Percentiles rank a stretch among this genome's conserved stretches.
phyloP scores from a whole-genome alignment of 768 basidiomycete genomes.

The Mycena filopes region DNA sequence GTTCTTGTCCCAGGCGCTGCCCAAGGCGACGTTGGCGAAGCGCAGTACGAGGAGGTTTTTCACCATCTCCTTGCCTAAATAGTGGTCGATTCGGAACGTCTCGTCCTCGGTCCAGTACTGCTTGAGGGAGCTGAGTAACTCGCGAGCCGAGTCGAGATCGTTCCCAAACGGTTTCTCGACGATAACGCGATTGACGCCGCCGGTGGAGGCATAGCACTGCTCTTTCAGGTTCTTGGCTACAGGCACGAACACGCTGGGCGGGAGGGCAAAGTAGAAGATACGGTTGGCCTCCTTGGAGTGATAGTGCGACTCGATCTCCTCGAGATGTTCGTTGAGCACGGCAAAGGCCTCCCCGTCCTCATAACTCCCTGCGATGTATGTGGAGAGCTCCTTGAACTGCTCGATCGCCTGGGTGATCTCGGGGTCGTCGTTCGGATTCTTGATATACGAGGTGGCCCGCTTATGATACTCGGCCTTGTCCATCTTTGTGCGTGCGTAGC shows the following conservation, averaged over 20 bases:
- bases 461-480: constrained; percentile 84
- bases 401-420: constrained; percentile 71
- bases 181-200: constrained; percentile 89
- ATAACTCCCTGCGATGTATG: constrained; percentile 90
- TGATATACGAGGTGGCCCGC: constrained; percentile 87
- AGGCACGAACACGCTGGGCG: constrained; percentile 94
- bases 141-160: constrained; percentile 85
- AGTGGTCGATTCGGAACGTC: constrained; percentile 99
- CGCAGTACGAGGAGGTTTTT: constrained; percentile 97
- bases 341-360: constrained; percentile 86
- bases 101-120: constrained; percentile 94
- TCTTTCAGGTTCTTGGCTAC: constrained; percentile 87
- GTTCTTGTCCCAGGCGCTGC: constrained; percentile 94
- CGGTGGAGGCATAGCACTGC: constrained; percentile 75
- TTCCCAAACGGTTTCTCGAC: constrained; percentile 99
- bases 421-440: constrained; percentile 72
- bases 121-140: constrained; percentile 83
- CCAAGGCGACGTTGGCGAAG: constrained; percentile 93
- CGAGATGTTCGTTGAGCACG: constrained; percentile 78
- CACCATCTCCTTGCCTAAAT: constrained; percentile 99
- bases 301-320: constrained; percentile 81
- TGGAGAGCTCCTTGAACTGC: constrained; percentile 83
- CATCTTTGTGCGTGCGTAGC: constrained; percentile 98
- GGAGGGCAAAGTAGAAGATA: constrained; percentile 96
- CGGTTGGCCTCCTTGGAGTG: constrained; percentile 75